A percentile compares a stretch with the other conserved stretches of the same genome.
Conservation (phyloP, 2,329 filamentous ascomycete genomes). For the Apiospora kogelbergensis region DNA sequence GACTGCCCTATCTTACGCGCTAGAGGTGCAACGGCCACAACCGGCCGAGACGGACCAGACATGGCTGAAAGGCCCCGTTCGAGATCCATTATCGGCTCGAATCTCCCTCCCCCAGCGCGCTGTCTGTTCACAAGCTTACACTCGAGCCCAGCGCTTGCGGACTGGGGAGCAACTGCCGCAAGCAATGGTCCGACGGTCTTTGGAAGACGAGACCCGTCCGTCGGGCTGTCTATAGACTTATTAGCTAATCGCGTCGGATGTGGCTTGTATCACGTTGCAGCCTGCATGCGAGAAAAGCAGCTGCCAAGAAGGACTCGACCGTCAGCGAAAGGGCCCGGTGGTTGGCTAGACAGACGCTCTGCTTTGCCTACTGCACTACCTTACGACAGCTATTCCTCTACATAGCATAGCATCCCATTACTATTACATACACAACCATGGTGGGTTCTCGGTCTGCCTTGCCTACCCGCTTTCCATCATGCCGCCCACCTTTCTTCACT, state of each 20-base stretch:
- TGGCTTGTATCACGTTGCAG: not conserved
- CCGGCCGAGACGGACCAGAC: not conserved
- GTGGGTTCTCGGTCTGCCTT: not conserved
- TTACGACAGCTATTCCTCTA: not conserved
- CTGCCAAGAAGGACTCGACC: not conserved
- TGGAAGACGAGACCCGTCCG: not conserved
- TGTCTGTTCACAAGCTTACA: not conserved
- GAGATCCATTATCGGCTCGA: not conserved
- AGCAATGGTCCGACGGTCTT: not conserved
- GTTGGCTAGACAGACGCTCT: not conserved
- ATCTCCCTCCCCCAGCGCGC: not conserved
- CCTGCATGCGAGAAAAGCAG: not conserved
- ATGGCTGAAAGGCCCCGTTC: not conserved
- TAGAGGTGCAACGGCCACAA: not conserved
- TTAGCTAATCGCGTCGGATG: constrained; percentile 1
- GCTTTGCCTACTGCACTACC: not conserved
- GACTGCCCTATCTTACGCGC: not conserved
- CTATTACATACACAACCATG: not conserved
- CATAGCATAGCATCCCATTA: not conserved
- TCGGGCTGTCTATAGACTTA: not conserved
- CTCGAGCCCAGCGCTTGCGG: not conserved
- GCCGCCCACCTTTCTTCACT: not conserved
- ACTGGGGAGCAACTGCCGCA: not conserved
- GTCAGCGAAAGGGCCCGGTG: not conserved
- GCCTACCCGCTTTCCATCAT: not conserved